Evolutionary conservation across 371 early-diverging fungal species (phyloP), one percentile per base, ranked within the genome.

Genomic region (Mortierella sp.): DNA sequence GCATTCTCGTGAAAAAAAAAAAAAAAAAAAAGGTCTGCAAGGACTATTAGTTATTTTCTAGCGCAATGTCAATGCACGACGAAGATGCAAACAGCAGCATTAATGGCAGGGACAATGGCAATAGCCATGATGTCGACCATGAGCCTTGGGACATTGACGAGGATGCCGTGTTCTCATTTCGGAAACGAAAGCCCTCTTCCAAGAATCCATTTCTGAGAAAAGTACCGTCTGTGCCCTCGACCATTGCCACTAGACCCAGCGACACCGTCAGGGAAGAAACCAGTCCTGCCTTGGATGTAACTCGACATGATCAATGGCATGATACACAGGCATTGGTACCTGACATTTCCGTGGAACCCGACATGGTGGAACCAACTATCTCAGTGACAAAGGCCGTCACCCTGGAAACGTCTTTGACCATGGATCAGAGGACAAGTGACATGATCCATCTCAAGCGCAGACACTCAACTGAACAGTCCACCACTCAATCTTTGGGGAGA

Each of bases 121-220:
- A 37, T 37, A 30, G 30, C 52, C 26, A 62, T 48, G 30, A 50
- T 23, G 50, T 28, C 62, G 30, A 51, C 52, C n/a, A 50, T 62
- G 48, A 47, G 30, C 51, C 48, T 25, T 21, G 61, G 61, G 66
- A 65, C 23, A 57, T 62, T 25, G 58, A 68, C 50, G 69, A 68
- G 18, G 62, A 68, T 18, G 57, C 18, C 14, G 57, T 57, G 11
- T 68, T 68, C 15, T 68, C 47, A 43, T 53, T 63, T 53, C 53
- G 51, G 25, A 63, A 37, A 29, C 51, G 53, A 18, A 61, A 30
- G 37, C 37, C 37, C 37, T 37, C 37, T 37, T 37, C 37, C 3
- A 37, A 37, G 37, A 37, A 37, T 37, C 37, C 37, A 37, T 37
- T 37, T 9, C 9, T 37, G 37, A 37, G 37, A 37, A 37, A 37